Conservation (phyloP, 2,329 filamentous ascomycete genomes). For the Aspergillus latus region DNA sequence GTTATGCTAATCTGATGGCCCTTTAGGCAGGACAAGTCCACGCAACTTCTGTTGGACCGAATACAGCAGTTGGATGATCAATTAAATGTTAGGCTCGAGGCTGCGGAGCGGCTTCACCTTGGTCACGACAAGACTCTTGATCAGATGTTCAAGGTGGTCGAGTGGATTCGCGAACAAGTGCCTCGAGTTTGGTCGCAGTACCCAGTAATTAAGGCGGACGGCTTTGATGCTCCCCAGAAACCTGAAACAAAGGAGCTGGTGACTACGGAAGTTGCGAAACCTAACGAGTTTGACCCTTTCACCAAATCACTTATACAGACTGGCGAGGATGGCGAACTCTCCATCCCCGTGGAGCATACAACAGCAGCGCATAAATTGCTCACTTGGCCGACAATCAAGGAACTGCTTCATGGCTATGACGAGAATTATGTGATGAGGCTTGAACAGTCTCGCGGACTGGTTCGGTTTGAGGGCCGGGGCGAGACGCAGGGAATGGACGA, state of each 20-base stretch:
- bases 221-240: slow-evolving; percentile 13
- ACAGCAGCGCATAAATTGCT: slow-evolving; percentile 84
- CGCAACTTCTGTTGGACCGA: slow-evolving; percentile 38
- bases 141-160: slow-evolving; percentile 4
- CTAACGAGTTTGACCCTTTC: slow-evolving; percentile 1
- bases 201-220: slow-evolving; percentile 29
- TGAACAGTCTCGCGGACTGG: slow-evolving; percentile 70
- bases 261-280: slow-evolving; percentile 3
- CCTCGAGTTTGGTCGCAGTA: slow-evolving; percentile 17
- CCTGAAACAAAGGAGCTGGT: slow-evolving; percentile 18
- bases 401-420: slow-evolving; percentile 63
- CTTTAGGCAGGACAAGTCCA: slow-evolving; percentile 42
- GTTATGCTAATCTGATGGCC: slow-evolving; percentile 8
- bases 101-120: slow-evolving; percentile 21
- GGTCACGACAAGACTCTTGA: slow-evolving; percentile 19
- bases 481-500: slow-evolving; percentile 67
- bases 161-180: slow-evolving; percentile 10
- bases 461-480: slow-evolving; percentile 75
- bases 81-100: slow-evolving; percentile 27
- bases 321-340: slow-evolving; percentile 56
- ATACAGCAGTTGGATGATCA: slow-evolving; percentile 34
- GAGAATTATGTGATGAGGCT: slow-evolving; percentile 72
- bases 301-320: slow-evolving; percentile 16
- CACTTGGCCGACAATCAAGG: slow-evolving; percentile 66
- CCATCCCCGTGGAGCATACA: slow-evolving; percentile 81